Evolutionary conservation across 768 basidiomycete genomes (phyloP), one percentile per base, ranked within the genome.

Genomic region (Calocybe cyanea): DNA sequence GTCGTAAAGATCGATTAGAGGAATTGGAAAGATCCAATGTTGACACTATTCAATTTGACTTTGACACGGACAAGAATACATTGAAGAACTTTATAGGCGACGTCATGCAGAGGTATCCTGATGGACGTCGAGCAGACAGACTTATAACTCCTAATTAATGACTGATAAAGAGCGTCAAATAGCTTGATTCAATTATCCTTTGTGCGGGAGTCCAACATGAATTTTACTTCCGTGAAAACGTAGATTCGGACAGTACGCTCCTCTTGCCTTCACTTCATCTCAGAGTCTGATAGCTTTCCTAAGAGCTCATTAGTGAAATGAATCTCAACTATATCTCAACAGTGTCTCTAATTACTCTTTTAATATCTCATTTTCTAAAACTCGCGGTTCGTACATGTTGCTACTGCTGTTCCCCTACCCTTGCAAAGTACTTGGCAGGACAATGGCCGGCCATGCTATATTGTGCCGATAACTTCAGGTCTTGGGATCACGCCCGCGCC

Each of bases 181-280:
- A 83, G 81, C 60, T 82, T 25, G 81, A 84, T 55, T 69, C 77
- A 0, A 62, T 83, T 36, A 60, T 83, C 7, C 63, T 81, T 36
- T 65, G 70, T 24, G 75, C 80, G 4, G 79, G 80, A 0, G 61
- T 81, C 4, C 80, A 83, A 55, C 71, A 74, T 47, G 56, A 71
- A 24, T 63, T 72, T 21, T 54, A 75, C 52, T 77, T 81, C 53
- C 70, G 60, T 23, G 66, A 73, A 45, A 61, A 60, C 6, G 57
- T 75, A 31, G 60, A 78, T 49, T 48, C 72, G 42, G 69, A 68
- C 34, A 57, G 76, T 72, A 60, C 53, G 65, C 53, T 21, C 42
- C 25, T 8, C 11, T 46, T 14, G 15, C 36, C 19, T 10, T 37
- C 43, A 28, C 33, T 17, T 13, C 30, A 14, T 33, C 31, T 15